A percentile compares a stretch with the other conserved stretches of the same genome.
phyloP scores from a whole-genome alignment of 2,329 filamentous ascomycete genomes.

The Ustilaginoidea virens region DNA sequence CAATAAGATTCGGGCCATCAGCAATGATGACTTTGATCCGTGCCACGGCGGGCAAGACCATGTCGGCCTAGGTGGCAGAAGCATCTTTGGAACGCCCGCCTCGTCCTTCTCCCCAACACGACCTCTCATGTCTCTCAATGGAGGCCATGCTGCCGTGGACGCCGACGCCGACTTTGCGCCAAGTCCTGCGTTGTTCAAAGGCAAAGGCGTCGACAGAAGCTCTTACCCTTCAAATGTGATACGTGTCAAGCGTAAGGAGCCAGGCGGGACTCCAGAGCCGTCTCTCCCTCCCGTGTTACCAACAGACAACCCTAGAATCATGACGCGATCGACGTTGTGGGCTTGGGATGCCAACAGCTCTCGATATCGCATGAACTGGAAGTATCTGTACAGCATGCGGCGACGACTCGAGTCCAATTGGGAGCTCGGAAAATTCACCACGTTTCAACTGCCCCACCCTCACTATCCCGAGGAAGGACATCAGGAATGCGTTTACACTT shows the following conservation, averaged over 20 bases:
- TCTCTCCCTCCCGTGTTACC: constrained; percentile 15
- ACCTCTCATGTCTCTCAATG: constrained; percentile 8
- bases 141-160: constrained; percentile 17
- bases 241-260: constrained; percentile 21
- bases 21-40: constrained; percentile 24
- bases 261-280: constrained; percentile 16
- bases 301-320: constrained; percentile 12
- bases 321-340: constrained; percentile 32
- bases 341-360: constrained; percentile 31
- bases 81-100: constrained; percentile 19
- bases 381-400: constrained; percentile 81
- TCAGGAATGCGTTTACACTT: constrained; percentile 82
- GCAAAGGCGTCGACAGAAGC: constrained; percentile 15
- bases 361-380: constrained; percentile 68
- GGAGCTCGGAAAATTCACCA: constrained; percentile 65
- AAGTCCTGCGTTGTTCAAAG: constrained; percentile 8
- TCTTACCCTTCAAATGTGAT: constrained; percentile 13
- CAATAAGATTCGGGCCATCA: constrained; percentile 39
- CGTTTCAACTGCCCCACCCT: constrained; percentile 84
- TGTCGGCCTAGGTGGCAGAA: constrained; percentile 8
- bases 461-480: constrained; percentile 69
- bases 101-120: constrained; percentile 17
- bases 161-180: constrained; percentile 8
- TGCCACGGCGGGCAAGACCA: constrained; percentile 10
- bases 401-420: constrained; percentile 79